A percentile compares a stretch with the other conserved stretches of the same genome.
Conservation (phyloP, 495 filamentous ascomycete species). For the Neurospora sp. region DNA sequence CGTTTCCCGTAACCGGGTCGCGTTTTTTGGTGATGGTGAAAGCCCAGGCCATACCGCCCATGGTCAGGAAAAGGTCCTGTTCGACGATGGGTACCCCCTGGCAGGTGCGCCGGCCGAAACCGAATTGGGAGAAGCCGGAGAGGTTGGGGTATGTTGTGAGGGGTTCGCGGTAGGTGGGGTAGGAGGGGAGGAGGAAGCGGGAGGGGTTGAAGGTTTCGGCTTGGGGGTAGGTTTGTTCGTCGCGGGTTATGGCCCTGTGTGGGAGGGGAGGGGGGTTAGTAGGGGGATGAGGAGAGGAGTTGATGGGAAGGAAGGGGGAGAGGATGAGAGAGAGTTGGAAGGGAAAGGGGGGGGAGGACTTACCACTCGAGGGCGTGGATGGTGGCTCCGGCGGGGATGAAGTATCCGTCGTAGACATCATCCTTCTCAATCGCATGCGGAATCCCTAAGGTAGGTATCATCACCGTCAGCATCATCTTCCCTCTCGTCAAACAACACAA, state of each 20-base stretch:
- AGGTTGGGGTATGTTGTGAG: slow-evolving; percentile 45
- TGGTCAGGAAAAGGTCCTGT: slow-evolving; percentile 44
- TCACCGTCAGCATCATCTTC: neutral
- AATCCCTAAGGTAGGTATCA: slow-evolving; percentile 22
- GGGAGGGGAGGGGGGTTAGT: slow-evolving; percentile 21
- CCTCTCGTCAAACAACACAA: neutral
- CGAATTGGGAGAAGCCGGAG: slow-evolving; percentile 45
- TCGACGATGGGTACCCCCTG: slow-evolving; percentile 47
- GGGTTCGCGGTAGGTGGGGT: slow-evolving; percentile 46
- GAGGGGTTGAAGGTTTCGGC: slow-evolving; percentile 49
- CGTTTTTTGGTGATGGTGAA: slow-evolving; percentile 40
- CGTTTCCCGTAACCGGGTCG: slow-evolving; percentile 20
- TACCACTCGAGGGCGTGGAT: slow-evolving; percentile 50
- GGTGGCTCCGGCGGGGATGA: slow-evolving; percentile 44
- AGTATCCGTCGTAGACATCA: slow-evolving; percentile 46
- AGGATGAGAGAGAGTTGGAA: neutral
- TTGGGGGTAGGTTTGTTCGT: slow-evolving; percentile 47
- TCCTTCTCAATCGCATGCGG: slow-evolving; percentile 45
- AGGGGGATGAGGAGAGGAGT: neutral
- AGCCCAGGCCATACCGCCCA: slow-evolving; percentile 51
- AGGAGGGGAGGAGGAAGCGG: slow-evolving; percentile 40
- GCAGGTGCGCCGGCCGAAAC: slow-evolving; percentile 51
- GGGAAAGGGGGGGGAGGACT: neutral
- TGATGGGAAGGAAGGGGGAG: neutral
- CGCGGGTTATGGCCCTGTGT: slow-evolving; percentile 51